Base-by-base conservation (phyloP, 2,329 filamentous ascomycete species). In the Xylariomycetidae sp. region DNA sequence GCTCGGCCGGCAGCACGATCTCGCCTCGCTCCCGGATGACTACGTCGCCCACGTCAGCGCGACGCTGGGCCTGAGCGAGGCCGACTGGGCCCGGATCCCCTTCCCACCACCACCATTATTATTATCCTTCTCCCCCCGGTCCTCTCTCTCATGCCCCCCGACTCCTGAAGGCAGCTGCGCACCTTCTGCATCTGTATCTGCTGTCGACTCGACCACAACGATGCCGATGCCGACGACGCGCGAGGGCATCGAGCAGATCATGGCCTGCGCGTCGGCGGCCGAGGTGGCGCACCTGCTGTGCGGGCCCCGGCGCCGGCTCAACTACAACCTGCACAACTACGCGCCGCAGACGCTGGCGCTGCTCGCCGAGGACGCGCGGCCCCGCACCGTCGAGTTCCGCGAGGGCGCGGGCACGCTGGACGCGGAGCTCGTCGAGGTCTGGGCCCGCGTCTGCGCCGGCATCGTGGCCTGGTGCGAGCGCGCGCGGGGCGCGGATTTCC, bases 311-410 rank as follows among this genome's bases (percentile, higher is more conserved):
- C 13, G 20, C 8, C 35, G 43, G 3, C 22, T 33, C 13, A 56
- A 56, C 33, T 55, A 55, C 39, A 48, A 48, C 27, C 50, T 57
- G 31, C 9, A 13, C 9, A 16, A 29, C n/a, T 44, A 53, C 41
- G 25, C 8, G 17, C 12, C 34, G 8, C 16, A n/a, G 6, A 16
- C 0, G 7, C 23, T 45, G 1, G 28, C 10, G 5, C 3, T 3
- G n/a, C 9, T 3, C 3, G 15, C 15, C 2, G 4, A 6, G 3
- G 15, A 11, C 19, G 26, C 12, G 13, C 5, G 12, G 16, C 25
- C 30, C 32, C 36, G 34, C 13, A 47, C 38, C 16, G 30, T 67
- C 28, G 63, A 67, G 50, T 58, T 60, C 31, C 60, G 63, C 27
- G 56, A 61, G 40, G 62, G 55, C 0, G 42, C 34, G 6, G 59